Base-by-base conservation (phyloP, 345 rosid species). In the Aquilaria yunnanensis region DNA sequence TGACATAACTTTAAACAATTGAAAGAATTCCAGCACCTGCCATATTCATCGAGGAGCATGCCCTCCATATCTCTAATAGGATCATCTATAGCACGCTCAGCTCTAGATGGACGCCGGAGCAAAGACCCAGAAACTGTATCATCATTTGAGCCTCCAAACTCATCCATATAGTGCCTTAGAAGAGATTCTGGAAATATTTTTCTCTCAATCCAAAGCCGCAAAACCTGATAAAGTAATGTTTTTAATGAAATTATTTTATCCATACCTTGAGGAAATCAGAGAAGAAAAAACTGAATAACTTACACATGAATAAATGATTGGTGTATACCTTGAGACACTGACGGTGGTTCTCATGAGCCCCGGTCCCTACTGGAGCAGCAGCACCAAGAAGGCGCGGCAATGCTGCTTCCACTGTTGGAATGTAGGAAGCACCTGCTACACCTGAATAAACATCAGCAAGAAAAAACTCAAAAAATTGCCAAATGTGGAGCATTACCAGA, bases 41-140 rank as follows among this genome's bases (percentile, higher is more conserved):
- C 97, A 78, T 91, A 91, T 76, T 91, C 97, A 72, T 91, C 97
- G 47, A 91, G 88, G 77, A 81, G 77, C 88, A 91, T 91, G 76
- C 96, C 96, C 70, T 91, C 97, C 96, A 91, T 91, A 76, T 77
- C 89, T 75, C 97, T 83, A 32, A 91, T 76, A 49, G 97, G 97
- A 70, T 91, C 97, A 64, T 91, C 89, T 16, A 91, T 73, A 54
- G 93, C 82, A 53, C 97, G 89, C 74, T 91, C 96, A 51, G 91
- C 81, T 70, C 84, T 84, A 68, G 97, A 84, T 68, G 97, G 97
- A 61, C 89, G 86, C 61, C 86, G 72, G 14, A 81, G 68, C 67
- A 87, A 74, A 68, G 79, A 80, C 54, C 83, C 88, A 78, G 69
- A 71, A 48, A 85, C 75, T 32, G 77, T 64, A 62, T 84, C 85